These are phyloP conservation scores for Ceriops decandra DNA, from an alignment of 345 rosid genomes.

Conservation along the genomic window DNA sequence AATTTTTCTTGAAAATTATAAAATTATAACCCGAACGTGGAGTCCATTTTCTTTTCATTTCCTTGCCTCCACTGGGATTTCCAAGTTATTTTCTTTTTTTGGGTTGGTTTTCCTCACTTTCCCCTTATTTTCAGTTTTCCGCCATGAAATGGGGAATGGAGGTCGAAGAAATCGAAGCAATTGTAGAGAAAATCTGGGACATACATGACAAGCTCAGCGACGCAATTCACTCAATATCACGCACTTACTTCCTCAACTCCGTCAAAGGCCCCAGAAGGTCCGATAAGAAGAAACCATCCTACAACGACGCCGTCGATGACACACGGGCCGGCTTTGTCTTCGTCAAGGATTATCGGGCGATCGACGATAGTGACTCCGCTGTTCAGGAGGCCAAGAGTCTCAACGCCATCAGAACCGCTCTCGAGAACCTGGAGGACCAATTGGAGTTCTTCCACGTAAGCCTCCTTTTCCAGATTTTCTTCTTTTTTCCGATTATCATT, in stretches of 20 bases:
- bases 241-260: constrained; percentile 74
- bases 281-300: constrained; percentile 37
- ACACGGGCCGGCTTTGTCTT: constrained; percentile 62
- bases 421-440: constrained; percentile 97
- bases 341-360: constrained; percentile 63
- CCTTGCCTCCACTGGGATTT: too few relatives aligned
- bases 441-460: constrained; percentile 89
- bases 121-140: background rate
- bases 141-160: constrained; percentile 78
- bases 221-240: constrained; percentile 80
- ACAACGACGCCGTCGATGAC: constrained; percentile 32
- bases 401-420: constrained; percentile 78
- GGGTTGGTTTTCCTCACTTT: constrained; percentile 1
- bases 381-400: constrained; percentile 89
- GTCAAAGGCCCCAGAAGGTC: constrained; percentile 36
- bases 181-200: constrained; percentile 93
- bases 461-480: background rate
- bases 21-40: too few relatives aligned
- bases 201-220: constrained; percentile 96
- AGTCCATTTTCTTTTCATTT: too few relatives aligned
- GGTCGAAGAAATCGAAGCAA: constrained; percentile 77
- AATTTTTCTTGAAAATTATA: too few relatives aligned
- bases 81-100: too few relatives aligned
- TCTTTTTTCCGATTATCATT: background rate
- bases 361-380: constrained; percentile 46